Evolutionary conservation across 805 yeast genomes (phyloP).

Genomic region (Teunomyces stri): DNA sequence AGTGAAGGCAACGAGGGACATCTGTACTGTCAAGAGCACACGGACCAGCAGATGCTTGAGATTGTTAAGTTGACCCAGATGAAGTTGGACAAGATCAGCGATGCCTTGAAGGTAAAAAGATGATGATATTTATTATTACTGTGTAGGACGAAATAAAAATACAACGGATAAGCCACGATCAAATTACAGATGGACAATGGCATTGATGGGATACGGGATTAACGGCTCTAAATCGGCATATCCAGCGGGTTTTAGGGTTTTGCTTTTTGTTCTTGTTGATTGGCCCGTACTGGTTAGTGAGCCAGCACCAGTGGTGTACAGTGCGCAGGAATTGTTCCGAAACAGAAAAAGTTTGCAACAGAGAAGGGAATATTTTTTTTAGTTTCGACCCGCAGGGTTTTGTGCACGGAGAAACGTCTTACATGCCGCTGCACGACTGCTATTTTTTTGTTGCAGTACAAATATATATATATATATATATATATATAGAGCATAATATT

Average conservation of each 20-base stretch:
- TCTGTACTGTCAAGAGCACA: constrained; percentile 15
- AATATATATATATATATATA: background rate
- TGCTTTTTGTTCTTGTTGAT: background rate
- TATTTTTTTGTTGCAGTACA: background rate
- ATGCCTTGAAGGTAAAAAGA: constrained; percentile 5
- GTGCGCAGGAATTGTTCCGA: background rate
- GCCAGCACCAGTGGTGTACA: background rate
- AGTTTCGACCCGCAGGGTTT: background rate
- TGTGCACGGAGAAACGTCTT: background rate
- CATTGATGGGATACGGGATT: too few species aligned
- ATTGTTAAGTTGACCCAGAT: constrained; percentile 44
- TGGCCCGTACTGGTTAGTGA: background rate
- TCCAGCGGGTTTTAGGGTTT: background rate
- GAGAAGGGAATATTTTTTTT: background rate
- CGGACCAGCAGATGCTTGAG: constrained; percentile 46
- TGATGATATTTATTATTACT: too few species aligned
- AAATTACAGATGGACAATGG: too few species aligned
- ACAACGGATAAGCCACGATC: background rate
- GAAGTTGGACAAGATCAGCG: constrained; percentile 35
- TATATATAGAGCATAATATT: background rate
- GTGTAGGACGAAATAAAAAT: too few species aligned
- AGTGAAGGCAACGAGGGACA: constrained; percentile 10
- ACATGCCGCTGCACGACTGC: background rate
- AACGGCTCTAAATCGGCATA: background rate
- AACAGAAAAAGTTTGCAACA: background rate